Conservation (phyloP, 129 eudicot genomes). For the Helichrysum umbraculigerum region DNA sequence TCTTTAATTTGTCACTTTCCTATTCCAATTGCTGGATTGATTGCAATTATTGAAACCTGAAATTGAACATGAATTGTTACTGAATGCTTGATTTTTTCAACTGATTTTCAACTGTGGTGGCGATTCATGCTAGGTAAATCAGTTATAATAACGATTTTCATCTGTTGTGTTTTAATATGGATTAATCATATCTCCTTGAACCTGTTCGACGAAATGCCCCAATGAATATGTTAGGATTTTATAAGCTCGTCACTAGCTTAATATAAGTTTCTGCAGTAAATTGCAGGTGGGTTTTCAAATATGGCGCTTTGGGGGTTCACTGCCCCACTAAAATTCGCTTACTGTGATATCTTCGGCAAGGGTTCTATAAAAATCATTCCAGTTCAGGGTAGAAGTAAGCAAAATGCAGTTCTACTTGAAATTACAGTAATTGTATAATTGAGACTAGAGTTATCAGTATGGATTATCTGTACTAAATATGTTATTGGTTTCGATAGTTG, state of each 20-base stretch:
- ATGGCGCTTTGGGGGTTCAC: neutral
- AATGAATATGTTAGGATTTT: neutral
- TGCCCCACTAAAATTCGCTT: neutral
- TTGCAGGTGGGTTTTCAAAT: neutral
- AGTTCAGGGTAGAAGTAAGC: neutral
- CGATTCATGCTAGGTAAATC: neutral
- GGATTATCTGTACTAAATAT: neutral
- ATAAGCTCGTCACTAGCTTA: neutral
- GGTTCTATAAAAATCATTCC: neutral
- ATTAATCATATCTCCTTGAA: neutral
- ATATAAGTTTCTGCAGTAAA: neutral
- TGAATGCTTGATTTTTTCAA: neutral
- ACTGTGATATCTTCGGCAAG: neutral
- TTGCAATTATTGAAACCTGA: neutral
- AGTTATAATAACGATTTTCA: neutral
- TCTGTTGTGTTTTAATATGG: neutral
- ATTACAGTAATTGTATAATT: neutral
- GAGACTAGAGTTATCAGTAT: neutral
- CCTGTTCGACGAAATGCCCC: conserved; percentile 2
- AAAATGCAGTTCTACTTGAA: neutral
- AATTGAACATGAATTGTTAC: neutral
- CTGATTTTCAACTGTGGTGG: neutral
- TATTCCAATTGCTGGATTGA: neutral
- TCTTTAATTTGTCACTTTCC: neutral
- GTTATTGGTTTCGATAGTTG: neutral